Base-by-base conservation (phyloP, 176 grass and related monocot genomes). In the Luzula sylvatica region DNA sequence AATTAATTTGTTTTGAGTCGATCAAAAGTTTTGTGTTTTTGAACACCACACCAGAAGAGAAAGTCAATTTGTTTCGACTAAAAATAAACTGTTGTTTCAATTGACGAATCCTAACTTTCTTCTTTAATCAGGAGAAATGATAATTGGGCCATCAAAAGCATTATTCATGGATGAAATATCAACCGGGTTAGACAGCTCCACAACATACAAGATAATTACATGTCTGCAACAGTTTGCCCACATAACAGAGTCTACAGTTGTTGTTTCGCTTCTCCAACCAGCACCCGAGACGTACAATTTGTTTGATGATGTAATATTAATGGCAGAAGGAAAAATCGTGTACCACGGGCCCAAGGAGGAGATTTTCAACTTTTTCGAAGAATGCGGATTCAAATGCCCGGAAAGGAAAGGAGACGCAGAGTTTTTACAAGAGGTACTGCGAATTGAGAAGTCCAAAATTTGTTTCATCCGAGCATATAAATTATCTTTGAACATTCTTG, bases 141-240 rank as follows among this genome's bases (percentile, higher is more conserved):
- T 94, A 68, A 73, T 87, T 14, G 82, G 88, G 11, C 88, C 88
- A 9, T 78, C 75, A 56, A 94, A 67, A 65, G 78, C 59, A 5
- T 71, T 94, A 20, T 74, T 94, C 39, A 94, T 94, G 88, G 88
- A 94, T 74, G 88, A 94, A 72, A 94, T 94, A 66, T 94, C 88
- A 71, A 83, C 78, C 29, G 82, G 88, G 27, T 46, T 94, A 35
- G 88, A 94, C 15, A 87, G 82, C 55, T 77, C 82, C 15, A 94
- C 88, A 7, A 94, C 88, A 15, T 80, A 77, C 42, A 82, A 87
- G 53, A 81, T 94, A 46, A 63, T 94, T 46, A 65, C 82, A 24
- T 94, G 72, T 40, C 83, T 94, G 42, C 82, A 80, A 52, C 88
- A 94, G 28, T 18, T 83, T 14, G 79, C 72, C 24, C 88, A 94